Conservation (phyloP, 345 rosid species). For the Anacardium occidentale region DNA sequence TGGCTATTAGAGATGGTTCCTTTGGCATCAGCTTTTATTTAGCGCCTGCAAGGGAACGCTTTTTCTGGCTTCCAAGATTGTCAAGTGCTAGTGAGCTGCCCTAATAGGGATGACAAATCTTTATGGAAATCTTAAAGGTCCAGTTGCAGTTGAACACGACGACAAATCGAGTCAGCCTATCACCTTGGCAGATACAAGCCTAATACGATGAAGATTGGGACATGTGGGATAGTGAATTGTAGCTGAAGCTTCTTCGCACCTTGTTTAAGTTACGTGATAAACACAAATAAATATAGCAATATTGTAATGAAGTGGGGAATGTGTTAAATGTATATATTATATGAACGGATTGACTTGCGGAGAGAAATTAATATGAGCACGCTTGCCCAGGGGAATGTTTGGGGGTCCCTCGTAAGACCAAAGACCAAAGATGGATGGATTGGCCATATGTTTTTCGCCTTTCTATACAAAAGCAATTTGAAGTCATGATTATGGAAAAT, state of each 20-base stretch:
- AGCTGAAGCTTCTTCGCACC: too few relatives aligned
- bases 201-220: background rate
- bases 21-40: too few relatives aligned
- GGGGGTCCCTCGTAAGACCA: conserved; percentile 20
- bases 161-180: background rate
- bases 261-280: background rate
- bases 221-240: background rate
- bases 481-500: conserved; percentile 11
- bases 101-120: background rate
- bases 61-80: too few relatives aligned
- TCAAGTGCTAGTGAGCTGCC: too few relatives aligned
- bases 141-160: background rate
- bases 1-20: too few relatives aligned
- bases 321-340: background rate
- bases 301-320: background rate
- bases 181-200: background rate
- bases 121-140: background rate
- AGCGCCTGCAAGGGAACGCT: too few relatives aligned
- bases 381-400: conserved; percentile 25
- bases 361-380: conserved; percentile 2
- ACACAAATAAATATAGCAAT: background rate
- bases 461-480: conserved; percentile 7
- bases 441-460: conserved; percentile 17
- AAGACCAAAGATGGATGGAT: conserved; percentile 8
- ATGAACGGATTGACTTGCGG: conserved; percentile 12